Evolutionary conservation across 805 yeast genomes (phyloP).

Genomic region (Lipomyces yamadae): DNA sequence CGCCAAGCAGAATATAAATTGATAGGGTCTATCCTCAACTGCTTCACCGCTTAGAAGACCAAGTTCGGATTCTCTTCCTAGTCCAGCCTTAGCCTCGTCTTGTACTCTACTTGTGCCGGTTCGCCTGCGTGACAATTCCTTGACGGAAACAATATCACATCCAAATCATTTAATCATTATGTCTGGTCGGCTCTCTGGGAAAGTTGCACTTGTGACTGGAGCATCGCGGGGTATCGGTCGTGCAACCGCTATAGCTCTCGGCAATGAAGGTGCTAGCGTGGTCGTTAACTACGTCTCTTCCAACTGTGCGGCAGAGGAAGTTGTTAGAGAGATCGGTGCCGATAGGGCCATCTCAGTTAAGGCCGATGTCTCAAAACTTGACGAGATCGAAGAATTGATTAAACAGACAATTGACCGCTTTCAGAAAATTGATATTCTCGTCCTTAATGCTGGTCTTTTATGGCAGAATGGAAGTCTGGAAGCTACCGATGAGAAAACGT

Average conservation of each 20-base stretch:
- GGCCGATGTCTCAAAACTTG: conserved; percentile 41
- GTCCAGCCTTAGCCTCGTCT: too few species aligned
- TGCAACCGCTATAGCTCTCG: conserved; percentile 56
- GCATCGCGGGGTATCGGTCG: conserved; percentile 72
- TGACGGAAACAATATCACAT: too few species aligned
- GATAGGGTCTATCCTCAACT: too few species aligned
- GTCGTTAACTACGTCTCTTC: conserved; percentile 45
- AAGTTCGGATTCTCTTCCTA: too few species aligned
- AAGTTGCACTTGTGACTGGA: conserved; percentile 48
- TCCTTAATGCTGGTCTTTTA: conserved; percentile 12
- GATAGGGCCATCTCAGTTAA: conserved; percentile 30
- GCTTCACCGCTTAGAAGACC: too few species aligned
- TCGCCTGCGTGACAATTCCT: too few species aligned
- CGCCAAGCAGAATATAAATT: too few species aligned
- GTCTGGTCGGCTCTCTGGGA: neutral
- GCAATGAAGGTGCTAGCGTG: conserved; percentile 57
- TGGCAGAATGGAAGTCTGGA: neutral
- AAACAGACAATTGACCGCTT: conserved; percentile 6
- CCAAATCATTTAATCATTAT: too few species aligned
- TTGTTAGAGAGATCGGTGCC: conserved; percentile 8
- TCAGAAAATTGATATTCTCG: conserved; percentile 14
- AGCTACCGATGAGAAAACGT: conserved; percentile 5
- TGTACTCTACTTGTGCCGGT: too few species aligned
- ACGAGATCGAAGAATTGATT: conserved; percentile 44
- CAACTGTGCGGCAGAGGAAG: conserved; percentile 10